Evolutionary conservation across 1,139 yeast species (phyloP).

Genomic region (Kazachstania sp.): DNA sequence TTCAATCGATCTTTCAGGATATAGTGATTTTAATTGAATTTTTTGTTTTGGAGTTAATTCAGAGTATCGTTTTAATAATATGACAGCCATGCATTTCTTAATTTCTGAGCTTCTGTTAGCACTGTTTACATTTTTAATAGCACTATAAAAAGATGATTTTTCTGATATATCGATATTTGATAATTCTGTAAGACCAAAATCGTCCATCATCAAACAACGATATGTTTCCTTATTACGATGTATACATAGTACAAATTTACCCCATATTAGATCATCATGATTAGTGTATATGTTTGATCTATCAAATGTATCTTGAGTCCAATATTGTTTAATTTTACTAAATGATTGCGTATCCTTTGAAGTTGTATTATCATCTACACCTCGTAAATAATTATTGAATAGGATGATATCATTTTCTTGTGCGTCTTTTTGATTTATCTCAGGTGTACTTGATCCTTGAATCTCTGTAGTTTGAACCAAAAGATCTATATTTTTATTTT

Average conservation of each 20-base stretch:
- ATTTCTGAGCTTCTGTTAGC: slow-evolving; percentile 49
- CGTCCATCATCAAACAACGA: slow-evolving; percentile 56
- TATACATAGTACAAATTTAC: slow-evolving; percentile 45
- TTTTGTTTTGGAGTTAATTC: slow-evolving; percentile 34
- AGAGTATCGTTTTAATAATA: slow-evolving; percentile 61
- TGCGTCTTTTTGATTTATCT: neutral
- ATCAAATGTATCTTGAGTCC: slow-evolving; percentile 37
- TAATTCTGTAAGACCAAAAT: slow-evolving; percentile 59
- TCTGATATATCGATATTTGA: slow-evolving; percentile 52
- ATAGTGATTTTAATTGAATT: slow-evolving; percentile 11
- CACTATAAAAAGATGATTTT: slow-evolving; percentile 66
- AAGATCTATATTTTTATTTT: neutral
- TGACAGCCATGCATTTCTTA: slow-evolving; percentile 67
- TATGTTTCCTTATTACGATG: slow-evolving; percentile 43
- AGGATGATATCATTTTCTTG: neutral
- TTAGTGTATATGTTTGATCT: slow-evolving; percentile 51
- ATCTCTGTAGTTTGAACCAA: neutral
- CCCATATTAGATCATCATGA: slow-evolving; percentile 45
- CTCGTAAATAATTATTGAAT: neutral
- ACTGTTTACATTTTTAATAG: slow-evolving; percentile 58
- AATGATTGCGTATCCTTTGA: neutral
- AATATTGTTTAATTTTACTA: slow-evolving; percentile 16
- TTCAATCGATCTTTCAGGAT: slow-evolving; percentile 12
- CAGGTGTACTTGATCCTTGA: neutral
- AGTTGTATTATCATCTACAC: neutral